Base-by-base conservation (phyloP, 352 stramenopile species). In the Pythium utonaiense region DNA sequence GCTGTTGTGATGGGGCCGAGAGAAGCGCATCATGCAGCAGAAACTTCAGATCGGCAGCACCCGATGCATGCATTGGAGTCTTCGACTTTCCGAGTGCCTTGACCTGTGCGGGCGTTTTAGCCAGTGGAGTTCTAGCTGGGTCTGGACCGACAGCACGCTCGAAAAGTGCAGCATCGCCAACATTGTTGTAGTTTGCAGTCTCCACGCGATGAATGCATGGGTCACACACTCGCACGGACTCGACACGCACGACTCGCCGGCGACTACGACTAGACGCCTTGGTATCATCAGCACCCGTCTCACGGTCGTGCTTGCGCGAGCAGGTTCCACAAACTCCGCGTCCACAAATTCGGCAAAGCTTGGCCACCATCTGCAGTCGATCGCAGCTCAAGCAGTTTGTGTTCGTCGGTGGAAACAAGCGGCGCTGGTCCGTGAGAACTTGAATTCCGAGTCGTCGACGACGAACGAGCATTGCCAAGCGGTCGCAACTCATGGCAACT, bases 281-380 rank as follows among this genome's bases (percentile, higher is more conserved):
- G 9, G 9, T 9, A 5, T 25, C 13, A 9, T 31, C 42, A n/a
- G 24, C 24, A 8, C 21, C 19, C 1, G 38, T 50, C 36, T 64
- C 57, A 9, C 69, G 64, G 28, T 75, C 64, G 28, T 73, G 56
- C 30, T 69, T 70, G 33, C 31, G 55, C 16, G 65, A 73, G 62
- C 81, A 91, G 40, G 58, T 65, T 38, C 66, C 48, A 50, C 81
- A 91, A 19, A 88, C 78, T 36, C 69, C 57, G 48, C 83, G 83
- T 6, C 77, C 77, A 41, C 81, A 91, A 27, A 91, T 52, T 27
- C 80, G 67, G 50, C 81, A 91, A 13, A 66, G 69, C 49, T 83
- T 79, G 17, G 66, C 64, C 53, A 63, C 12, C 24, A 74, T 33
- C 13, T 58, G 75, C 1, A 24, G 34, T 52, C 75, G 75, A n/a